phyloP scores from a whole-genome alignment of 352 stramenopile species.

The Albugo candida region DNA sequence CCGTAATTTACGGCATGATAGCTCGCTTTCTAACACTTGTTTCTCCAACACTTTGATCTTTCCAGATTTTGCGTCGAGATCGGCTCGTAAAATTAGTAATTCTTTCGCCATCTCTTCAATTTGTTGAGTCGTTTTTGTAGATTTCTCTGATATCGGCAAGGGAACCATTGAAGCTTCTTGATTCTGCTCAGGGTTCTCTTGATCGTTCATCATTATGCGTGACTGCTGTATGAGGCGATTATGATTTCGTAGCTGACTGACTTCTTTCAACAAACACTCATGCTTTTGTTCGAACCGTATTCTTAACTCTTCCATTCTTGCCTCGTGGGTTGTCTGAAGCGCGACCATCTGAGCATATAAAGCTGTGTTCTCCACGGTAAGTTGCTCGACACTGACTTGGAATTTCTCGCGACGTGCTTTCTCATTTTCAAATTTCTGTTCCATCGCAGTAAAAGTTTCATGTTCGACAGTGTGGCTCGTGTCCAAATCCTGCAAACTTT shows the following conservation, averaged over 20 bases:
- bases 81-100: too few relatives aligned
- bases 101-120: too few relatives aligned
- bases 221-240: too few relatives aligned
- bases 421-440: conserved; percentile 60
- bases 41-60: conserved; percentile 23
- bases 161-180: too few relatives aligned
- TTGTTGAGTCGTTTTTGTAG: too few relatives aligned
- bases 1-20: conserved; percentile 88
- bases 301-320: conserved; percentile 63
- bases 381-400: conserved; percentile 69
- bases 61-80: too few relatives aligned
- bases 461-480: conserved; percentile 50
- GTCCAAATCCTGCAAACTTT: conserved; percentile 40
- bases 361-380: conserved; percentile 70
- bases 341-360: conserved; percentile 76
- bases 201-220: too few relatives aligned
- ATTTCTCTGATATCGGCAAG: too few relatives aligned
- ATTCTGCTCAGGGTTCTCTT: too few relatives aligned
- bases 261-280: conserved; percentile 39
- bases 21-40: conserved; percentile 36
- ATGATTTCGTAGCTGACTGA: conserved; percentile 13
- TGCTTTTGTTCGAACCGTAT: conserved; percentile 52
- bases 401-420: conserved; percentile 68
- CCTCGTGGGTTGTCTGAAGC: conserved; percentile 57
- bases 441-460: conserved; percentile 38